phyloP scores from a whole-genome alignment of 306 rosid species.

The Elaeagnus macrophylla region DNA sequence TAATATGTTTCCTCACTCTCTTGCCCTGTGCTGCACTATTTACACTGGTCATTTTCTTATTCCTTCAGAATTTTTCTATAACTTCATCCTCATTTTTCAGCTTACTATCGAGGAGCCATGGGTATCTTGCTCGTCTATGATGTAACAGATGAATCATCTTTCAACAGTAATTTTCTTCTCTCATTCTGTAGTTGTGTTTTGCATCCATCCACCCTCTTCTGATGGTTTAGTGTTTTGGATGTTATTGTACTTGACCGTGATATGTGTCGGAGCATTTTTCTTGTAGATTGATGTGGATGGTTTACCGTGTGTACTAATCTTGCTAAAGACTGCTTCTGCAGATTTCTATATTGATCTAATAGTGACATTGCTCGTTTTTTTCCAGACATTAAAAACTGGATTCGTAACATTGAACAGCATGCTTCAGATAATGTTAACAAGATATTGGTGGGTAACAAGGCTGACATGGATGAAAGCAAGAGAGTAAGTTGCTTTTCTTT shows the following conservation, averaged over 20 bases:
- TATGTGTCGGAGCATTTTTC: neutral
- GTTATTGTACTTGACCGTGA: neutral
- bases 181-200: constrained; percentile 4
- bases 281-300: no score
- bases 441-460: constrained; percentile 94
- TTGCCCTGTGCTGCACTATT: neutral
- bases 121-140: constrained; percentile 93
- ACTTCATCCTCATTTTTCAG: constrained; percentile 31
- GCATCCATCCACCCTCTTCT: neutral
- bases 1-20: neutral
- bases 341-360: constrained; percentile 8
- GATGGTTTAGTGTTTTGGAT: no score
- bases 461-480: constrained; percentile 92
- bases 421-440: constrained; percentile 92
- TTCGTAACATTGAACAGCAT: constrained; percentile 91
- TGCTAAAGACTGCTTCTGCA: neutral
- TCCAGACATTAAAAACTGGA: constrained; percentile 86
- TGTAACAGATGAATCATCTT: constrained; percentile 88
- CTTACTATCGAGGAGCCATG: constrained; percentile 98
- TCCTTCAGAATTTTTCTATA: neutral
- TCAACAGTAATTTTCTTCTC: constrained; percentile 60
- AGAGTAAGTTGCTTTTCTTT: constrained; percentile 43
- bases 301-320: no score
- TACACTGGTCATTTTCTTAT: neutral
- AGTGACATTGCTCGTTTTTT: no score